Conservation (phyloP, 2,329 filamentous ascomycete genomes). For the Cercospora sojina region DNA sequence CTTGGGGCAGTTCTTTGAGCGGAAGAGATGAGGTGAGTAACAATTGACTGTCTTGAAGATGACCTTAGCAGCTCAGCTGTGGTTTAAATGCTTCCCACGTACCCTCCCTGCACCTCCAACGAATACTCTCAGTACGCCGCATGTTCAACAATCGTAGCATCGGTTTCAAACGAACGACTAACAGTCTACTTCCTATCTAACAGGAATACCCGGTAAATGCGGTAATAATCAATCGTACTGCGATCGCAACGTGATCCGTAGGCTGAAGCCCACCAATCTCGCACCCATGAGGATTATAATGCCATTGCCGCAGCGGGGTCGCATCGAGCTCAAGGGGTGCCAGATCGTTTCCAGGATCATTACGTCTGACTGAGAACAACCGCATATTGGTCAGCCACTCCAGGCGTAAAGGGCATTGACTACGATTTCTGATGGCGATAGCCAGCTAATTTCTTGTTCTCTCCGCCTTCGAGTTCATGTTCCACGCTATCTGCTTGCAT, state of each 20-base stretch:
- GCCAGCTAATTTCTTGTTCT: background rate
- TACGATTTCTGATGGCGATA: background rate
- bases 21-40: background rate
- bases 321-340: background rate
- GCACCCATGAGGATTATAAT: background rate
- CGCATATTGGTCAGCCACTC: background rate
- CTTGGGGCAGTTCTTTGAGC: slow-evolving; percentile 19
- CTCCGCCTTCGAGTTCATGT: background rate
- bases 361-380: background rate
- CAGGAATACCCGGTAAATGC: background rate
- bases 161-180: background rate
- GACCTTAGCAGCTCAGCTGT: background rate
- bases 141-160: background rate
- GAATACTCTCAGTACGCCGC: no score
- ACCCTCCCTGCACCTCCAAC: background rate
- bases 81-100: background rate
- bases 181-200: background rate
- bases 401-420: background rate
- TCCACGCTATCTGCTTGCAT: background rate
- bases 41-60: background rate
- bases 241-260: background rate
- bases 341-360: background rate
- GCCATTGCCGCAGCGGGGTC: background rate
- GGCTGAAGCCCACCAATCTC: background rate
- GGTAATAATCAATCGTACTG: background rate